A percentile compares a stretch with the other conserved stretches of the same genome.
Evolutionary conservation across 2,329 filamentous ascomycete genomes (phyloP).

Genomic region (Sporothrix protearum): DNA sequence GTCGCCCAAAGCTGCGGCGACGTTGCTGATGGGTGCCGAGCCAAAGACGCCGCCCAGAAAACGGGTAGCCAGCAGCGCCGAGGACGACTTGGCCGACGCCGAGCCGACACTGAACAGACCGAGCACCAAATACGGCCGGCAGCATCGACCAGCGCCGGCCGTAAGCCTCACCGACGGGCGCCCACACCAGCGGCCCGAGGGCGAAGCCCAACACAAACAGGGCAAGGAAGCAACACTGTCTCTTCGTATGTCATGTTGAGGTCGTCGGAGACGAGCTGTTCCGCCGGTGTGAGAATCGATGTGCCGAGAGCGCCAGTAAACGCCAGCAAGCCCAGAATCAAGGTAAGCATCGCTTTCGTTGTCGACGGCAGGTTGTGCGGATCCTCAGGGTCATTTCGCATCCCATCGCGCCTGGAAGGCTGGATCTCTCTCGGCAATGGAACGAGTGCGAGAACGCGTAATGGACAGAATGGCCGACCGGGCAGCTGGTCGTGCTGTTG

Average conservation of each 20-base stretch:
- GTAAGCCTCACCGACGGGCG: slow-evolving; percentile 44
- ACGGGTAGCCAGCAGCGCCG: slow-evolving; percentile 59
- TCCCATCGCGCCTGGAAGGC: slow-evolving; percentile 24
- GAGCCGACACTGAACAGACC: slow-evolving; percentile 46
- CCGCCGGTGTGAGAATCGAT: slow-evolving; percentile 49
- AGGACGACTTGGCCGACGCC: slow-evolving; percentile 45
- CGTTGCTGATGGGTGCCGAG: slow-evolving; percentile 61
- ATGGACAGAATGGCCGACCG: neutral
- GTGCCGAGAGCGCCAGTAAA: slow-evolving; percentile 49
- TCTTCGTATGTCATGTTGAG: slow-evolving; percentile 42
- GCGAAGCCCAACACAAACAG: slow-evolving; percentile 44
- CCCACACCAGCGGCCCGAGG: slow-evolving; percentile 42
- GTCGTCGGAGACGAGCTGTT: slow-evolving; percentile 36
- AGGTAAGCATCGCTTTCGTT: slow-evolving; percentile 47
- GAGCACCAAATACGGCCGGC: slow-evolving; percentile 41
- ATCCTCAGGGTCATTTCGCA: slow-evolving; percentile 40
- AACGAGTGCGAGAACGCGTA: neutral
- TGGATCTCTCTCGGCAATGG: slow-evolving; percentile 4
- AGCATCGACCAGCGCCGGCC: slow-evolving; percentile 45
- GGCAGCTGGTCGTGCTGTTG: neutral
- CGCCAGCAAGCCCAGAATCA: slow-evolving; percentile 49
- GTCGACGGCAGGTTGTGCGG: slow-evolving; percentile 45
- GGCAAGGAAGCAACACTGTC: slow-evolving; percentile 44
- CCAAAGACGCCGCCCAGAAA: slow-evolving; percentile 64
- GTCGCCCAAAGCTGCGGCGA: slow-evolving; percentile 61